Conservation (phyloP, 1,284 basidiomycete genomes). For the Gomphus sp. region DNA sequence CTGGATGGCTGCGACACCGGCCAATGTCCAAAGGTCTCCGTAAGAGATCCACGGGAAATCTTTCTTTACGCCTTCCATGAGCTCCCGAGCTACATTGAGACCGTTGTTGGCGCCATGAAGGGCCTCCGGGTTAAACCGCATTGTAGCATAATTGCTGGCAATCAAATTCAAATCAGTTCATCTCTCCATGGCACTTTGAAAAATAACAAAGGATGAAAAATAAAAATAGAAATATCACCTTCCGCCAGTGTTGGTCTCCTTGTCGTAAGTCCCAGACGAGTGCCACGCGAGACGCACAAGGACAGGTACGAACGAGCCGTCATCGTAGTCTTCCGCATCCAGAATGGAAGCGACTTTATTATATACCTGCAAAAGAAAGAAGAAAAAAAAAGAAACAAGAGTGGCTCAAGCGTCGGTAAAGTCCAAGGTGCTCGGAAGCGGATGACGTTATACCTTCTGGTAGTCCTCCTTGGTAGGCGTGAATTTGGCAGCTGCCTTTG, state of each 20-base stretch:
- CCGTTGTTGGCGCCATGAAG: constrained; percentile 86
- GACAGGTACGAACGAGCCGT: constrained; percentile 88
- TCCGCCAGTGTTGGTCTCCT: constrained; percentile 80
- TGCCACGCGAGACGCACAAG: constrained; percentile 94
- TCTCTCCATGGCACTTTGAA: neutral
- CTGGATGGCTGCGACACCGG: constrained; percentile 79
- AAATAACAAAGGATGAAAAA: no score
- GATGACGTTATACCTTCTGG: constrained; percentile 55
- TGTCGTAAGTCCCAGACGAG: constrained; percentile 85
- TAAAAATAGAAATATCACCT: constrained; percentile 34
- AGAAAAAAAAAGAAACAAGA: no score
- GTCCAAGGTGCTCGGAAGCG: neutral
- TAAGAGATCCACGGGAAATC: constrained; percentile 89
- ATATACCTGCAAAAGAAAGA: constrained; percentile 54
- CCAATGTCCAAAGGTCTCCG: constrained; percentile 92
- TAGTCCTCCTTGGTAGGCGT: constrained; percentile 73
- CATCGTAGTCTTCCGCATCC: constrained; percentile 55
- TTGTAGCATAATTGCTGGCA: constrained; percentile 84
- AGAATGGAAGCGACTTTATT: constrained; percentile 72
- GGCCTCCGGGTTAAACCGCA: constrained; percentile 87
- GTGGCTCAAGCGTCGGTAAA: no score
- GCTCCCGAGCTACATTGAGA: constrained; percentile 69
- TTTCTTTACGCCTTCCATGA: constrained; percentile 85
- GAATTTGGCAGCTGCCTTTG: constrained; percentile 56
- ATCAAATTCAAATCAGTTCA: neutral